phyloP scores from a whole-genome alignment of 306 rosid species.

The Vachellia pachyceras region DNA sequence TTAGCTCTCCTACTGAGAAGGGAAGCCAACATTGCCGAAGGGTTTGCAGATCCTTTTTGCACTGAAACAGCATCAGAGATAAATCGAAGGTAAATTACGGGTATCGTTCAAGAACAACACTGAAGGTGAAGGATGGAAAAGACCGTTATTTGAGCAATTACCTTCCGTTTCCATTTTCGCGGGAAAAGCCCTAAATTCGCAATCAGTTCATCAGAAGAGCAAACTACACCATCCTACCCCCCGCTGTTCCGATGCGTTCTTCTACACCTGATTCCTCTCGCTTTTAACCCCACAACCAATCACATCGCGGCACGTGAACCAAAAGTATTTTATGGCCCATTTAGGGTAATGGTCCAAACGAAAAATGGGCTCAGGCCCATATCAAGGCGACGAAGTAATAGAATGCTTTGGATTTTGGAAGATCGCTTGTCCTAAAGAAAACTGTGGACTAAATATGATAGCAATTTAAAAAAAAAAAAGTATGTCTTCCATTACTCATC shows the following conservation, averaged over 20 bases:
- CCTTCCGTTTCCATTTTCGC: constrained; percentile 81
- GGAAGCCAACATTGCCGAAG: constrained; percentile 82
- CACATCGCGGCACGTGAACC: constrained; percentile 2
- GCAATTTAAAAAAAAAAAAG: no score
- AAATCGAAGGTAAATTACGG: not conserved
- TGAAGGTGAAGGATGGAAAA: not conserved
- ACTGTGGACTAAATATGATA: no score
- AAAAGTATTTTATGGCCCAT: not conserved
- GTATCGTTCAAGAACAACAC: not conserved
- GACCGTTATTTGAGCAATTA: constrained; percentile 15
- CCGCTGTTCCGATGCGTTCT: constrained; percentile 4
- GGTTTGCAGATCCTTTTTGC: constrained; percentile 75
- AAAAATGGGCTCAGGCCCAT: not conserved
- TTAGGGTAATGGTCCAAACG: not conserved
- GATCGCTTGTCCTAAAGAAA: no score
- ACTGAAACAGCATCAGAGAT: constrained; percentile 46
- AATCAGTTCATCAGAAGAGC: constrained; percentile 14
- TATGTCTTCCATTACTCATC: no score
- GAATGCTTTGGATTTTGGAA: no score
- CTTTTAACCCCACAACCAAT: not conserved
- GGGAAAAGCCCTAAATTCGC: constrained; percentile 44
- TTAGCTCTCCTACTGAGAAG: constrained; percentile 83
- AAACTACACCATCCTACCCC: not conserved
- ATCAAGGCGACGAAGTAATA: not conserved
- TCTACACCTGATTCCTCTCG: not conserved